Percentiles rank a stretch among this genome's conserved stretches.
Conservation (phyloP, 768 basidiomycete genomes). For the Sutorius australiensis region DNA sequence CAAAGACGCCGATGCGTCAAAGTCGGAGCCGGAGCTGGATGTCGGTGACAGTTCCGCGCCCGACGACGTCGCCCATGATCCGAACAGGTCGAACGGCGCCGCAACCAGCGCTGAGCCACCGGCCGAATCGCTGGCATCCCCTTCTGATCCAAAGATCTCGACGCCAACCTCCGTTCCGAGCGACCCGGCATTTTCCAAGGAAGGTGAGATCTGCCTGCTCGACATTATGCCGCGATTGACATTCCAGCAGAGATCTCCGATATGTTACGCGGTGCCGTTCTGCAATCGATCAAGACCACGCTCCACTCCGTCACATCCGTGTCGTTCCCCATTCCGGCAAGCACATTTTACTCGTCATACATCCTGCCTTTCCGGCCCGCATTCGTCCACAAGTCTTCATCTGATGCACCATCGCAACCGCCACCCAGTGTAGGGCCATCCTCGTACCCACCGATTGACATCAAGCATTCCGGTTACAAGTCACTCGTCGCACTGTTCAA, state of each 20-base stretch:
- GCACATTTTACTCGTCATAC: conserved; percentile 69
- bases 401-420: conserved; percentile 4
- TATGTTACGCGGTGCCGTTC: conserved; percentile 56
- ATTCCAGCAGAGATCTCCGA: conserved; percentile 22
- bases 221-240: background rate
- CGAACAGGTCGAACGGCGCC: conserved; percentile 25
- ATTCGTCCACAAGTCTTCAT: conserved; percentile 31
- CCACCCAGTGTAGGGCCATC: conserved; percentile 19
- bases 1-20: conserved; percentile 6
- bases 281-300: conserved; percentile 60
- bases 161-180: conserved; percentile 10
- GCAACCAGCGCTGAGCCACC: conserved; percentile 4
- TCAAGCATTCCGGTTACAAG: conserved; percentile 79
- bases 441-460: conserved; percentile 50
- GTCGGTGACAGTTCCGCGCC: conserved; percentile 4
- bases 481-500: conserved; percentile 81
- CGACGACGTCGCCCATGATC: conserved; percentile 7
- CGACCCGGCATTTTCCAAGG: conserved; percentile 22
- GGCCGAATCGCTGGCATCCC: conserved; percentile 4
- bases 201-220: conserved; percentile 20
- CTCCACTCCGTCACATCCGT: conserved; percentile 46
- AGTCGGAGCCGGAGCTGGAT: conserved; percentile 10
- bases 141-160: conserved; percentile 1
- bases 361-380: conserved; percentile 79
- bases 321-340: conserved; percentile 72